Conservation (phyloP, 129 eudicot genomes). For the Dittrichia graveolens region DNA sequence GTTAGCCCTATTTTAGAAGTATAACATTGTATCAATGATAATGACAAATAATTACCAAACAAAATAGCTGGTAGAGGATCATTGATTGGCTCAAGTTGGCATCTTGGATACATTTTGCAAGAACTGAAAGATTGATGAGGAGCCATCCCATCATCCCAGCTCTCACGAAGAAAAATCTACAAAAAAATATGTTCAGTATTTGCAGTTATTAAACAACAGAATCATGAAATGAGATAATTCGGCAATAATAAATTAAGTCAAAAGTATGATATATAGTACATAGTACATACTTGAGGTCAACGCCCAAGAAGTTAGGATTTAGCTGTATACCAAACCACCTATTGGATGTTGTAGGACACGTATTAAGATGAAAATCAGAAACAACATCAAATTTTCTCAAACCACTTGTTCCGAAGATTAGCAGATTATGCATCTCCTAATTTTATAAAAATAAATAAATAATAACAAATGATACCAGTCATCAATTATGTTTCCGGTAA, state of each 20-base stretch:
- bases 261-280: slow-evolving; percentile 25
- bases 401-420: slow-evolving; percentile 14
- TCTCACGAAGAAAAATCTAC: slow-evolving; percentile 96
- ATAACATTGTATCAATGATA: background rate
- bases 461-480: slow-evolving; percentile 59
- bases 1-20: too few species aligned
- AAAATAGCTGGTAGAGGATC: slow-evolving; percentile 90
- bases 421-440: slow-evolving; percentile 6
- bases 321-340: slow-evolving; percentile 99
- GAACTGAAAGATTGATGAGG: slow-evolving; percentile 91
- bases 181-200: slow-evolving; percentile 20
- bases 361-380: slow-evolving; percentile 9
- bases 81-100: slow-evolving; percentile 66
- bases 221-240: slow-evolving; percentile 4
- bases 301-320: slow-evolving; percentile 89
- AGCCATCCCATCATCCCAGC: slow-evolving; percentile 99
- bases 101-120: slow-evolving; percentile 66
- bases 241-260: slow-evolving; percentile 12
- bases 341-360: slow-evolving; percentile 20
- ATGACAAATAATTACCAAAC: slow-evolving; percentile 52
- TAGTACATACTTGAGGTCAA: slow-evolving; percentile 98
- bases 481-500: slow-evolving; percentile 71
- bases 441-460: background rate
- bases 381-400: background rate
- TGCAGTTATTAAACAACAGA: background rate